Percentiles rank a stretch among this genome's conserved stretches.
Conservation (phyloP, 1,139 yeast genomes). For the Candida sanyaensis region DNA sequence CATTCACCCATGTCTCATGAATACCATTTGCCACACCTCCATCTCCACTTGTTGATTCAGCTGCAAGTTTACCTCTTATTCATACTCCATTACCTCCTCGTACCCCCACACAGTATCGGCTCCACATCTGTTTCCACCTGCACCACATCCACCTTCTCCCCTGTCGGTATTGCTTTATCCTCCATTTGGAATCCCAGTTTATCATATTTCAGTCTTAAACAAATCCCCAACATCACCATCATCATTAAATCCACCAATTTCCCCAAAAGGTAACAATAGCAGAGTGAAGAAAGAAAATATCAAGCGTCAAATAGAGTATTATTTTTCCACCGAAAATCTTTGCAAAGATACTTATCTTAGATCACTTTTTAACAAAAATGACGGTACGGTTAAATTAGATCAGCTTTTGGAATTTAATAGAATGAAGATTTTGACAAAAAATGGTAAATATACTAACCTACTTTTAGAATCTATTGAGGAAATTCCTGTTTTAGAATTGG, state of each 20-base stretch:
- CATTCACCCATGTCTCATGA: background rate
- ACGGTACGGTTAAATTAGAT: constrained; percentile 21
- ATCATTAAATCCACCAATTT: background rate
- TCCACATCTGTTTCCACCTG: background rate
- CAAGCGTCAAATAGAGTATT: constrained; percentile 22
- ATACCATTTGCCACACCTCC: background rate
- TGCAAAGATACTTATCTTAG: constrained; percentile 26
- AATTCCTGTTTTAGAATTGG: constrained; percentile 17
- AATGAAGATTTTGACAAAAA: constrained; percentile 20
- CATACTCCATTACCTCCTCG: constrained; percentile 1
- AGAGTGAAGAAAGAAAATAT: constrained; percentile 11
- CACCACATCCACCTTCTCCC: background rate
- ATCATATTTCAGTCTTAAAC: constrained; percentile 1
- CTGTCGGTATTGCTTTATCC: constrained; percentile 6
- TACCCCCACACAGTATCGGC: background rate
- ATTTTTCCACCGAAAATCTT: constrained; percentile 28
- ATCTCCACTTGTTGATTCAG: background rate
- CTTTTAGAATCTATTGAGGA: constrained; percentile 18
- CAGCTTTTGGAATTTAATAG: constrained; percentile 22
- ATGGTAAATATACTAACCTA: constrained; percentile 19
- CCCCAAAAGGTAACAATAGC: background rate
- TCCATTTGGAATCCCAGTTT: constrained; percentile 5
- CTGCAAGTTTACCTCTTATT: background rate
- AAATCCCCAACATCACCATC: background rate
- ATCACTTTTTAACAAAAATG: constrained; percentile 18